Percentiles rank a stretch among this genome's conserved stretches.
Conservation (phyloP, 257 asterid genomes). For the Anisodus tanguticus region DNA sequence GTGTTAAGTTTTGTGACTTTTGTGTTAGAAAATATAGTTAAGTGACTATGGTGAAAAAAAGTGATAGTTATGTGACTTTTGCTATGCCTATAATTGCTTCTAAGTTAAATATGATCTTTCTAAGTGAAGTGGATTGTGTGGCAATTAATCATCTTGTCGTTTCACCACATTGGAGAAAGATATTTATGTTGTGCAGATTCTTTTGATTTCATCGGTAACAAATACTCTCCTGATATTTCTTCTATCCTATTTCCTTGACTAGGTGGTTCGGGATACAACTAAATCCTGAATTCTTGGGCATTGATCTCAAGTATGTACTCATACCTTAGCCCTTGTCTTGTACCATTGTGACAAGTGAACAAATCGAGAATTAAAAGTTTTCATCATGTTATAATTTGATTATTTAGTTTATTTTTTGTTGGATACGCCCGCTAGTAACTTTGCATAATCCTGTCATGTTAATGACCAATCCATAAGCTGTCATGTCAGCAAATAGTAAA, state of each 20-base stretch:
- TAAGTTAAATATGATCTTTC: not conserved
- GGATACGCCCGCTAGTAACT: not conserved
- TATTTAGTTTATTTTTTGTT: not conserved
- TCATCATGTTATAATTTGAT: not conserved
- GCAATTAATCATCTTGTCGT: not conserved
- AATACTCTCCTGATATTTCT: slow-evolving; percentile 37
- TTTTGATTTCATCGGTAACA: slow-evolving; percentile 1
- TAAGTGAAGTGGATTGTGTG: not conserved
- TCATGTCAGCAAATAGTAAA: not conserved
- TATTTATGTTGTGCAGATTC: not conserved
- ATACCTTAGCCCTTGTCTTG: slow-evolving; percentile 27
- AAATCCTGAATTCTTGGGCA: slow-evolving; percentile 90
- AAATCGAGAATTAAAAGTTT: not conserved
- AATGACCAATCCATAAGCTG: slow-evolving; percentile 2
- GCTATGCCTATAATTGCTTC: not conserved
- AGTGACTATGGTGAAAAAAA: too few species aligned
- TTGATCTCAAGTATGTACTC: slow-evolving; percentile 88
- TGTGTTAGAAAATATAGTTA: too few species aligned
- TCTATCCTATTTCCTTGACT: slow-evolving; percentile 34
- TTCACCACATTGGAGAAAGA: not conserved
- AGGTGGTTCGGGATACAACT: slow-evolving; percentile 99
- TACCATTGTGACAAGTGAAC: not conserved
- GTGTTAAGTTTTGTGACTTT: too few species aligned
- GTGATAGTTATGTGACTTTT: too few species aligned
- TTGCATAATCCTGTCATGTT: slow-evolving; percentile 2